These are phyloP conservation scores for Dothiorella sarmentorum DNA, from an alignment of 2,329 filamentous ascomycete species.

Conservation along the genomic window DNA sequence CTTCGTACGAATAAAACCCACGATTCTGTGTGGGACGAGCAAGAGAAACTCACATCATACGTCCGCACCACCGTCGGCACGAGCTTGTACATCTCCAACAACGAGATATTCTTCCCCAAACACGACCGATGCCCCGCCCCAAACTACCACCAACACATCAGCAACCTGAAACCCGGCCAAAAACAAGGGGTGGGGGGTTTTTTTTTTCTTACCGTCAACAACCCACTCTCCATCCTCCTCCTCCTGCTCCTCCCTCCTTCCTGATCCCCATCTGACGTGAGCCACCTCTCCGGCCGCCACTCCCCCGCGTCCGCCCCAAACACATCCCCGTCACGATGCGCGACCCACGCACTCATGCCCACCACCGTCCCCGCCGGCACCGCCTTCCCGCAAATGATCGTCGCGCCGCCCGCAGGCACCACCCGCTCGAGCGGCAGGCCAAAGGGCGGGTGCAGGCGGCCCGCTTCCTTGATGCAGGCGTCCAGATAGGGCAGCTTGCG, in stretches of 20 bases:
- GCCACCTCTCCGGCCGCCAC: conserved; percentile 14
- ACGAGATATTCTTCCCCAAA: conserved; percentile 36
- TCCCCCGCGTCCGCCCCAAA: neutral
- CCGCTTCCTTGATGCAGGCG: conserved; percentile 52
- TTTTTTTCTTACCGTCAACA: too few species aligned
- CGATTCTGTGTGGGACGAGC: too few species aligned
- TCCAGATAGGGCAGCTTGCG: conserved; percentile 42
- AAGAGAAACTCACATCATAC: conserved; percentile 17
- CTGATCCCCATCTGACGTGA: conserved; percentile 26
- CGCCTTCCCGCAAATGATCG: conserved; percentile 21
- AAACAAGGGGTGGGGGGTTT: too few species aligned
- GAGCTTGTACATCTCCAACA: conserved; percentile 37
- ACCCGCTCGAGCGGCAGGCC: conserved; percentile 50
- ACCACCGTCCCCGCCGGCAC: conserved; percentile 6
- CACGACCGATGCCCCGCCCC: conserved; percentile 38
- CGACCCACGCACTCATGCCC: conserved; percentile 10
- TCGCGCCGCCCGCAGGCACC: conserved; percentile 42
- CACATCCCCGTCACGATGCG: neutral
- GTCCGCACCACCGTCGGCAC: conserved; percentile 32
- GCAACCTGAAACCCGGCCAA: too few species aligned
- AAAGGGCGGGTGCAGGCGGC: conserved; percentile 50
- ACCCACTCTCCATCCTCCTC: conserved; percentile 30
- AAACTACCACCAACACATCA: too few species aligned
- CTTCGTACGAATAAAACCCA: neutral
- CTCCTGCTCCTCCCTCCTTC: conserved; percentile 26